Percentiles rank a stretch among this genome's conserved stretches.
Evolutionary conservation across 2,329 filamentous ascomycete genomes (phyloP).

Genomic region (Lecanicillium sp.): DNA sequence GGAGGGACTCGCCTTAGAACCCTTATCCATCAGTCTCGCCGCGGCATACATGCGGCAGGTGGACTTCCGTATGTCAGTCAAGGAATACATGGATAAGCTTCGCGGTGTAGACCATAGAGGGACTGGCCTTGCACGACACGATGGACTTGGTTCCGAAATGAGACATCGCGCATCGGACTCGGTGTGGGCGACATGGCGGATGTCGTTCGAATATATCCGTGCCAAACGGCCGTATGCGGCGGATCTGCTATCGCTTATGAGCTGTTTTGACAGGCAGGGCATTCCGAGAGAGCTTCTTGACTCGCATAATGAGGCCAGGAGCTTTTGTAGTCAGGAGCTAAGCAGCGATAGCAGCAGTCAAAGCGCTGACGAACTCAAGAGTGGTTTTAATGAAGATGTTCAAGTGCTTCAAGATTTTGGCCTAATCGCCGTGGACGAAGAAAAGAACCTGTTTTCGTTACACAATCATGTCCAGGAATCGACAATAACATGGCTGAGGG

Average conservation of each 20-base stretch:
- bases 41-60: constrained; percentile 29
- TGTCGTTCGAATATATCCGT: constrained; percentile 24
- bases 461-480: too few species aligned
- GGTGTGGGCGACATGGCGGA: constrained; percentile 25
- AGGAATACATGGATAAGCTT: constrained; percentile 16
- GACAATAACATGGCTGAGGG: too few species aligned
- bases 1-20: constrained; percentile 19
- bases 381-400: too few species aligned
- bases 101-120: constrained; percentile 18
- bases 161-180: constrained; percentile 20
- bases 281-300: constrained; percentile 20
- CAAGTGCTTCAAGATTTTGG: too few species aligned
- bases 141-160: constrained; percentile 18
- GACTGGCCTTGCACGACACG: constrained; percentile 12
- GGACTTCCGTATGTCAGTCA: too few species aligned
- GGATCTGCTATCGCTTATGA: constrained; percentile 21
- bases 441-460: too few species aligned
- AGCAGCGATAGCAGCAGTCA: too few species aligned
- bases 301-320: too few species aligned
- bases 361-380: too few species aligned
- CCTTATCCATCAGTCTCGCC: constrained; percentile 28
- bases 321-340: too few species aligned
- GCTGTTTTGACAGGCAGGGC: constrained; percentile 19
- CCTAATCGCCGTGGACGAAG: too few species aligned
- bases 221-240: constrained; percentile 16